These are phyloP conservation scores for Pseudogymnoascus sp. DNA, from an alignment of 2,329 filamentous ascomycete species.

Conservation along the genomic window DNA sequence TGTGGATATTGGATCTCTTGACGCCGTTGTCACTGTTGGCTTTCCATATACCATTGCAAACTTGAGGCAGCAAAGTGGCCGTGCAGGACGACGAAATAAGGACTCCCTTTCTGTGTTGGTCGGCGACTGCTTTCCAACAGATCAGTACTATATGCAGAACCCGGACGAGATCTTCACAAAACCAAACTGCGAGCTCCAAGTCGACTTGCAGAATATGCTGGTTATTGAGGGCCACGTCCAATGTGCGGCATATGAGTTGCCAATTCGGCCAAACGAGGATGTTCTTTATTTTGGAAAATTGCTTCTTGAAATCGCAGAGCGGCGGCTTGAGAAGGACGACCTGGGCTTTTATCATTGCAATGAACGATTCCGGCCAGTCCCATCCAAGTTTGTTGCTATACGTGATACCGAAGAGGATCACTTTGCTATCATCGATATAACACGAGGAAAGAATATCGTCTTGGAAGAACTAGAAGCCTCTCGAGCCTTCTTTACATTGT, in stretches of 20 bases:
- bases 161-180: slow-evolving; percentile 89
- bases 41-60: slow-evolving; percentile 97
- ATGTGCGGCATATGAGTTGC: slow-evolving; percentile 92
- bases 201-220: slow-evolving; percentile 86
- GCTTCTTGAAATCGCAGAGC: slow-evolving; percentile 61
- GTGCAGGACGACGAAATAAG: slow-evolving; percentile 84
- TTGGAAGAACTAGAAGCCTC: slow-evolving; percentile 94
- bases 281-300: slow-evolving; percentile 69
- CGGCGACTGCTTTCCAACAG: slow-evolving; percentile 80
- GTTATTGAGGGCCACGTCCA: slow-evolving; percentile 91
- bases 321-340: slow-evolving; percentile 65
- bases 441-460: slow-evolving; percentile 71
- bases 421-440: slow-evolving; percentile 87
- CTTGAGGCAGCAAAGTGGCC: slow-evolving; percentile 85
- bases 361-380: slow-evolving; percentile 76
- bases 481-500: slow-evolving; percentile 90
- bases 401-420: slow-evolving; percentile 85
- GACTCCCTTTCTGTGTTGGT: slow-evolving; percentile 87
- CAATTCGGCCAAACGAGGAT: slow-evolving; percentile 72
- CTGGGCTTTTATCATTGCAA: slow-evolving; percentile 86
- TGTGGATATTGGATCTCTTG: slow-evolving; percentile 88
- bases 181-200: slow-evolving; percentile 79
- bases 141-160: slow-evolving; percentile 96
- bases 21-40: slow-evolving; percentile 87
- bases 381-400: slow-evolving; percentile 77